These are phyloP conservation scores for Elaeis oleifera DNA, from an alignment of 202 grass and related monocot species.

Conservation along the genomic window DNA sequence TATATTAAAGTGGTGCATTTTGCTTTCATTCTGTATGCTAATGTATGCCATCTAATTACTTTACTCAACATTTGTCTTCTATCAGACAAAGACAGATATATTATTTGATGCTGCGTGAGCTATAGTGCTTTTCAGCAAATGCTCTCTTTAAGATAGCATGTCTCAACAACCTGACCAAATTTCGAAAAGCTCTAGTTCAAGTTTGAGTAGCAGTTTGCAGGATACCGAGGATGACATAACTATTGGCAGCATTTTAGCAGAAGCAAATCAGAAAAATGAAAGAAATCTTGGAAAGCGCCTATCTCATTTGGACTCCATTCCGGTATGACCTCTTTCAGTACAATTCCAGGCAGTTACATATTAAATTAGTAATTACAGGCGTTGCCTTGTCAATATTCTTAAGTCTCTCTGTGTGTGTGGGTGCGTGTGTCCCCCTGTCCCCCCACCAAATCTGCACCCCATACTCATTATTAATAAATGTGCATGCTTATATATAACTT, in stretches of 20 bases:
- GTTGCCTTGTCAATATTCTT: no score
- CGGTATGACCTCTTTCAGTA: slow-evolving; percentile 39
- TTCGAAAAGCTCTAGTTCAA: slow-evolving; percentile 91
- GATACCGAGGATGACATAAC: slow-evolving; percentile 72
- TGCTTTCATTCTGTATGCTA: no score
- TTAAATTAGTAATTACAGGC: not conserved
- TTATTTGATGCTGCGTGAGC: no score
- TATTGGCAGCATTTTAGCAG: slow-evolving; percentile 65
- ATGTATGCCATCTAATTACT: no score
- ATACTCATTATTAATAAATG: no score
- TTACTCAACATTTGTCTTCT: no score
- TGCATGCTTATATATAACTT: no score
- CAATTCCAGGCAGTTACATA: not conserved
- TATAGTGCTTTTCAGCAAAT: slow-evolving; percentile 18
- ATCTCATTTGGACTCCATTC: slow-evolving; percentile 96
- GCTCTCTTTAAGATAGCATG: slow-evolving; percentile 53
- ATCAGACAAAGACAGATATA: no score
- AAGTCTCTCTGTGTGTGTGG: no score
- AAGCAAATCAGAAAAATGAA: slow-evolving; percentile 42
- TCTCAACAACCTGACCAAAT: slow-evolving; percentile 60
- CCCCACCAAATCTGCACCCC: no score
- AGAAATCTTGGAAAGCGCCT: slow-evolving; percentile 79
- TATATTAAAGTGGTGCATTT: no score
- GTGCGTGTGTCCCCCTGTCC: no score
- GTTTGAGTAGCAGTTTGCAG: slow-evolving; percentile 69